Conservation (phyloP, 805 yeast genomes). For the Cyberlindnera galapagoensis region DNA sequence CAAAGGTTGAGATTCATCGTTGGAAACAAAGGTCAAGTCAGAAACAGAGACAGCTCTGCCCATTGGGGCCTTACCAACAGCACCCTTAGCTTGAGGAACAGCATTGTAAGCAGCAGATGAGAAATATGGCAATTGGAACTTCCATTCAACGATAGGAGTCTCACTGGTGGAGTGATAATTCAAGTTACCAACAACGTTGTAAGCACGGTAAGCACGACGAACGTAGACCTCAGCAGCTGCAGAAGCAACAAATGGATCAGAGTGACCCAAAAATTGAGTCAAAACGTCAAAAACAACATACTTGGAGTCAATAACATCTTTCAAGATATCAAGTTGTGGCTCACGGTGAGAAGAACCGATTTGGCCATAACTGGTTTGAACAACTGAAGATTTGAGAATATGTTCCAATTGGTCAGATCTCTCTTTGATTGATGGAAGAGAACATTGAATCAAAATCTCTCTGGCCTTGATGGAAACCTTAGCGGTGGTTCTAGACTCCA, state of each 20-base stretch:
- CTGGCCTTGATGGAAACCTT: slow-evolving; percentile 94
- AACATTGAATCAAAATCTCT: slow-evolving; percentile 93
- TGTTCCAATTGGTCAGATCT: slow-evolving; percentile 97
- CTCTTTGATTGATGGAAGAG: slow-evolving; percentile 92
- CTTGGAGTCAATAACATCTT: slow-evolving; percentile 93
- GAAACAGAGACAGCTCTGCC: slow-evolving; percentile 90
- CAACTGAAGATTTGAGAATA: slow-evolving; percentile 85
- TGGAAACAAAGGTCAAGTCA: slow-evolving; percentile 81
- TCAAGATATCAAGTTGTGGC: slow-evolving; percentile 74
- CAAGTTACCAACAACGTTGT: slow-evolving; percentile 77
- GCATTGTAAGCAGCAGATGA: slow-evolving; percentile 70
- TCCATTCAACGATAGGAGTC: slow-evolving; percentile 77
- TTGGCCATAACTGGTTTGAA: slow-evolving; percentile 85
- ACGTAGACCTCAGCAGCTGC: slow-evolving; percentile 97
- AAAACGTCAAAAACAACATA: slow-evolving; percentile 95
- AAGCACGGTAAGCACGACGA: slow-evolving; percentile 95
- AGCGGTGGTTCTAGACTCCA: slow-evolving; percentile 85
- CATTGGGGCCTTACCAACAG: slow-evolving; percentile 40
- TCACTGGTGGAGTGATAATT: slow-evolving; percentile 48
- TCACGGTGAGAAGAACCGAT: slow-evolving; percentile 65
- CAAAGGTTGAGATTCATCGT: slow-evolving; percentile 55
- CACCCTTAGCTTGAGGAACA: slow-evolving; percentile 43
- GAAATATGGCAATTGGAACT: slow-evolving; percentile 75
- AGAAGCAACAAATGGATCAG: slow-evolving; percentile 82
- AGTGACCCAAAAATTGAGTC: slow-evolving; percentile 78